A percentile compares a stretch with the other conserved stretches of the same genome.
Conservation (phyloP, 805 yeast genomes). For the Candida berthetii region DNA sequence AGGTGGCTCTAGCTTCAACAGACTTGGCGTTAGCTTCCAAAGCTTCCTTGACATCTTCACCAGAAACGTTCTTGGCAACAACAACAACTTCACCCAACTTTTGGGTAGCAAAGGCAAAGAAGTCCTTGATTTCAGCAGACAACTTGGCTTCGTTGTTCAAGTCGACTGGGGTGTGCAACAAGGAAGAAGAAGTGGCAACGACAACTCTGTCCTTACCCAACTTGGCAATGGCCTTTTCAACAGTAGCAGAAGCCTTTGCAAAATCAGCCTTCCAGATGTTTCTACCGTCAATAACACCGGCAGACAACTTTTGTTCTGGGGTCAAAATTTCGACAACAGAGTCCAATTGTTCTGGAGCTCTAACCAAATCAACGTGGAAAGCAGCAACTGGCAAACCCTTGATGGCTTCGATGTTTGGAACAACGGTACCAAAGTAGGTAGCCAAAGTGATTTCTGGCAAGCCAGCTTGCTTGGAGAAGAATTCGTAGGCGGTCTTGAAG, state of each 20-base stretch:
- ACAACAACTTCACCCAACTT: conserved; percentile 88
- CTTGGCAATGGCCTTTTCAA: conserved; percentile 76
- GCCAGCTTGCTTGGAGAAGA: conserved; percentile 58
- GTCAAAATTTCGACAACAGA: conserved; percentile 64
- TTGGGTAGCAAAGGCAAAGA: conserved; percentile 98
- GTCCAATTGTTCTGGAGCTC: conserved; percentile 94
- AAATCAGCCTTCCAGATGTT: conserved; percentile 99
- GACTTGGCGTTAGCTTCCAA: conserved; percentile 85
- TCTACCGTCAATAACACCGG: conserved; percentile 98
- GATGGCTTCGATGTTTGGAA: conserved; percentile 91
- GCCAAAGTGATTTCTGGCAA: conserved; percentile 79
- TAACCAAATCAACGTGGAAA: conserved; percentile 93
- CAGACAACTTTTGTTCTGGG: conserved; percentile 77
- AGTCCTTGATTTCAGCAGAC: conserved; percentile 86
- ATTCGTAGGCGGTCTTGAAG: conserved; percentile 82
- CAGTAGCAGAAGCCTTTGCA: conserved; percentile 76
- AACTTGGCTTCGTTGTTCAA: conserved; percentile 88
- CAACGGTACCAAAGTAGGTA: conserved; percentile 96
- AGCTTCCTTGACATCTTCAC: conserved; percentile 70
- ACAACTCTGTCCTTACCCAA: conserved; percentile 82
- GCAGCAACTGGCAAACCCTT: conserved; percentile 90
- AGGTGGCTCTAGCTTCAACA: conserved; percentile 77
- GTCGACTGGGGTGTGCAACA: conserved; percentile 98
- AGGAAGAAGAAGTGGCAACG: conserved; percentile 93
- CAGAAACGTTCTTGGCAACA: conserved; percentile 82